A percentile compares a stretch with the other conserved stretches of the same genome.
Conservation (phyloP, 2,329 filamentous ascomycete genomes). For the Pleochaeta shiraiana region DNA sequence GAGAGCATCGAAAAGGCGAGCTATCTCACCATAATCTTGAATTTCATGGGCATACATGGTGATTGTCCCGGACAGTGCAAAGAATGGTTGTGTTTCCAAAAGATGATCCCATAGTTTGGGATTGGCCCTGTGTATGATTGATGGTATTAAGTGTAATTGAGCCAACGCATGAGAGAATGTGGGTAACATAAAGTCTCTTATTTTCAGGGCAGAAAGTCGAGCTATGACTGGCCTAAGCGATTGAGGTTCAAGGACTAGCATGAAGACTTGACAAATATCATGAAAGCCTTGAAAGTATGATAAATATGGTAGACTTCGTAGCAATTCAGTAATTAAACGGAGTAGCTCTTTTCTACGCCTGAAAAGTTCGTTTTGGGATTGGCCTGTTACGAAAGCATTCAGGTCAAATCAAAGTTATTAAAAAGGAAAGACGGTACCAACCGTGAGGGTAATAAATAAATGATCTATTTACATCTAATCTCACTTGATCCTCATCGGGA, state of each 20-base stretch:
- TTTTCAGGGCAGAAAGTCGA: slow-evolving; percentile 71
- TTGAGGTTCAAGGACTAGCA: slow-evolving; percentile 54
- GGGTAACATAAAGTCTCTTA: slow-evolving; percentile 95
- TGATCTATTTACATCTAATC: slow-evolving; percentile 82
- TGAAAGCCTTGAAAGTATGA: slow-evolving; percentile 98
- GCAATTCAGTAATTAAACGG: slow-evolving; percentile 54
- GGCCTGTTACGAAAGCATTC: slow-evolving; percentile 26
- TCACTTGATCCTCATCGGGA: slow-evolving; percentile 73
- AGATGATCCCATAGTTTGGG: slow-evolving; percentile 51
- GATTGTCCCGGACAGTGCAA: slow-evolving; percentile 77
- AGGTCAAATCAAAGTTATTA: slow-evolving; percentile 9
- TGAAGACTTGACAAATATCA: slow-evolving; percentile 89
- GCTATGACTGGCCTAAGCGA: slow-evolving; percentile 42
- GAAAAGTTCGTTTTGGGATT: slow-evolving; percentile 45
- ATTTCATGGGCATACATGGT: slow-evolving; percentile 97
- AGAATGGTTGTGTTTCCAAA: slow-evolving; percentile 65
- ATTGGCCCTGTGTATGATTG: slow-evolving; percentile 55
- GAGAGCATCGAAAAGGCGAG: slow-evolving; percentile 79
- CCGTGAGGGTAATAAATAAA: slow-evolving; percentile 89
- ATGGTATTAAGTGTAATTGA: slow-evolving; percentile 72
- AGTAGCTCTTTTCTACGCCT: slow-evolving; percentile 56
- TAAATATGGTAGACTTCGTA: slow-evolving; percentile 62
- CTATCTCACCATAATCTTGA: slow-evolving; percentile 69
- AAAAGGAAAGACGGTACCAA: slow-evolving; percentile 24
- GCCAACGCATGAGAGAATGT: slow-evolving; percentile 58